Conservation (phyloP, 2,329 filamentous ascomycete species). For the Phyllosticta citriasiana region DNA sequence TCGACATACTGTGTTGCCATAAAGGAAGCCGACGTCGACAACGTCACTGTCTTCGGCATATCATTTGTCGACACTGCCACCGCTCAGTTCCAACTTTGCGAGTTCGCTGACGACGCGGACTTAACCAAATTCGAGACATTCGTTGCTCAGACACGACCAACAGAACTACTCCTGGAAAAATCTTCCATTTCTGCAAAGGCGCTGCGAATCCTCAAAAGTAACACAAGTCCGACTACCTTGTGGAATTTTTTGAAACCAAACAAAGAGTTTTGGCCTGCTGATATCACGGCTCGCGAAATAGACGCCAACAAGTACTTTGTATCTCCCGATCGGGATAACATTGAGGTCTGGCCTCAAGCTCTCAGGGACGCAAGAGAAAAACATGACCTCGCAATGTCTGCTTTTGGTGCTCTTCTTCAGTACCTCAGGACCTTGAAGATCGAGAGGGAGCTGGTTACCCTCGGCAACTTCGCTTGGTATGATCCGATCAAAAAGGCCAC, state of each 20-base stretch:
- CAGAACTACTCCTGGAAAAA: conserved; percentile 80
- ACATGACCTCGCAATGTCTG: conserved; percentile 79
- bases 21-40: conserved; percentile 60
- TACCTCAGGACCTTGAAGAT: conserved; percentile 80
- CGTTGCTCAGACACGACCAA: conserved; percentile 80
- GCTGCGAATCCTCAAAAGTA: conserved; percentile 89
- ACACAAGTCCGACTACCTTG: conserved; percentile 81
- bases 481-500: conserved; percentile 85
- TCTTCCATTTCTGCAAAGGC: conserved; percentile 78
- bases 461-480: conserved; percentile 86
- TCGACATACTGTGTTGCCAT: conserved; percentile 93
- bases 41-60: conserved; percentile 75
- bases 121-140: conserved; percentile 97
- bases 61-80: conserved; percentile 94
- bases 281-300: conserved; percentile 72
- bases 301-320: conserved; percentile 71
- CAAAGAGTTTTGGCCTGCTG: conserved; percentile 84
- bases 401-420: conserved; percentile 77
- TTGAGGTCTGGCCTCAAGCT: conserved; percentile 66
- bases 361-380: conserved; percentile 58
- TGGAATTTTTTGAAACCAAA: conserved; percentile 88
- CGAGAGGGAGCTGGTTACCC: conserved; percentile 74
- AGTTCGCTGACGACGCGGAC: conserved; percentile 85
- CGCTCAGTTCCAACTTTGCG: conserved; percentile 85
- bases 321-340: conserved; percentile 44